Percentiles rank a stretch among this genome's conserved stretches.
Evolutionary conservation across 305 asterid genomes (phyloP).

Genomic region (Coffea humblotiana): DNA sequence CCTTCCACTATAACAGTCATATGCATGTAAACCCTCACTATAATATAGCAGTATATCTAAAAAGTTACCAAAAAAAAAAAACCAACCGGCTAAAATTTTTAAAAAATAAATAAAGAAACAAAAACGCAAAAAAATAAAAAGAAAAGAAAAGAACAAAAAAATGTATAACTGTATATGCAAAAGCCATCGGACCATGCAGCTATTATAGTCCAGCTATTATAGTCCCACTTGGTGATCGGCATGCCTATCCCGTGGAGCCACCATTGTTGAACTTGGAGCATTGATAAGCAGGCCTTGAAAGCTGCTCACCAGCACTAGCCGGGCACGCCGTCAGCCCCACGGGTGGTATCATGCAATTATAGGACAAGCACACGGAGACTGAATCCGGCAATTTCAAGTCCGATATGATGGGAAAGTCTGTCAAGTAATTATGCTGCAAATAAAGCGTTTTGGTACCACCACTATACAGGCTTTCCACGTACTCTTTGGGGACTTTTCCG

Average conservation of each 20-base stretch:
- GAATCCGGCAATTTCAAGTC: conserved; percentile 51
- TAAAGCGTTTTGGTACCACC: conserved; percentile 61
- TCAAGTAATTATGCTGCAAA: conserved; percentile 68
- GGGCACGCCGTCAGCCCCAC: conserved; percentile 55
- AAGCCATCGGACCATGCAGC: background rate
- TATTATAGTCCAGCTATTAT: background rate
- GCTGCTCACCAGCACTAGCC: conserved; percentile 58
- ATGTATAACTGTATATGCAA: background rate
- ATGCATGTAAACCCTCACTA: background rate
- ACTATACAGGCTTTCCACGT: conserved; percentile 41
- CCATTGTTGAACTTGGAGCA: conserved; percentile 41
- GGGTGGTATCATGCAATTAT: conserved; percentile 68
- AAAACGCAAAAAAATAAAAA: too few species aligned
- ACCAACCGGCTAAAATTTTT: too few species aligned
- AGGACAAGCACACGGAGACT: conserved; percentile 60
- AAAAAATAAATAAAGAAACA: too few species aligned
- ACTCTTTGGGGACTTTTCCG: conserved; percentile 64
- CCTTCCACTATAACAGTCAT: background rate
- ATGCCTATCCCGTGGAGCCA: conserved; percentile 6
- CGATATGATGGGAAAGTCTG: conserved; percentile 51
- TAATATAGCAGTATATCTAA: too few species aligned
- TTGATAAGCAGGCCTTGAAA: conserved; percentile 63
- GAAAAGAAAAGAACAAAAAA: background rate
- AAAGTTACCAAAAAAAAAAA: too few species aligned
- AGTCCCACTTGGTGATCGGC: too few species aligned